Evolutionary conservation across 2,329 filamentous ascomycete species (phyloP).

Genomic region (Mycosphaerella arachidis): DNA sequence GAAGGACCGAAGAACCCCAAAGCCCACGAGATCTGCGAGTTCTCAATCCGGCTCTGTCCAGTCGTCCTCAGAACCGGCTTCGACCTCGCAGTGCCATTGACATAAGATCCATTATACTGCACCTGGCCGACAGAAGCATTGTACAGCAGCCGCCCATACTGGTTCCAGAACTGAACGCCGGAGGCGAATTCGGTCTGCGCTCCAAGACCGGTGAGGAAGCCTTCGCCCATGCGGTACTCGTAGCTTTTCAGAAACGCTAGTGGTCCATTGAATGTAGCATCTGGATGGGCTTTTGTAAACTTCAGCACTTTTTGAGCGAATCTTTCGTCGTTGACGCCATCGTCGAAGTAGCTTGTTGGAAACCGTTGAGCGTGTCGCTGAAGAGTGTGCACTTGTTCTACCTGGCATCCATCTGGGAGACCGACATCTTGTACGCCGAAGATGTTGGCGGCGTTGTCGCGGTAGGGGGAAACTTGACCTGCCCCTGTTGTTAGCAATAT

Average conservation of each 20-base stretch:
- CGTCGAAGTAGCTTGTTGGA: constrained; percentile 44
- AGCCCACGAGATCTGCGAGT: constrained; percentile 52
- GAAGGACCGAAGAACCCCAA: constrained; percentile 51
- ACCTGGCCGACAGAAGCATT: constrained; percentile 47
- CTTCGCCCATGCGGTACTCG: constrained; percentile 43
- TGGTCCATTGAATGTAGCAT: constrained; percentile 42
- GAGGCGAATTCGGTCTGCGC: constrained; percentile 44
- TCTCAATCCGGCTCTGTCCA: constrained; percentile 50
- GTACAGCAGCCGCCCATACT: constrained; percentile 52
- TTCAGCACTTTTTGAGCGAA: constrained; percentile 49
- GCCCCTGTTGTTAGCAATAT: not conserved
- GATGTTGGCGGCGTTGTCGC: constrained; percentile 41
- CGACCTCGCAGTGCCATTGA: constrained; percentile 43
- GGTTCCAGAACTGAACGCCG: constrained; percentile 52
- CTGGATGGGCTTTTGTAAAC: constrained; percentile 38
- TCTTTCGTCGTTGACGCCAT: constrained; percentile 46
- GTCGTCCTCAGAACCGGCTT: constrained; percentile 53
- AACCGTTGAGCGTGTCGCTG: constrained; percentile 55
- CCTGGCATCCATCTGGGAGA: constrained; percentile 51
- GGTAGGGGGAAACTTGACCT: constrained; percentile 45
- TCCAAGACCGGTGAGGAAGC: constrained; percentile 27
- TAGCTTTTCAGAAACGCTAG: constrained; percentile 52
- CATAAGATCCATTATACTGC: constrained; percentile 48
- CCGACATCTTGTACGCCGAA: constrained; percentile 49
- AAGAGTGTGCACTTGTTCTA: constrained; percentile 51